A percentile compares a stretch with the other conserved stretches of the same genome.
Evolutionary conservation across 148 eudicot genomes (phyloP).

Genomic region (Gaultheria prostrata): DNA sequence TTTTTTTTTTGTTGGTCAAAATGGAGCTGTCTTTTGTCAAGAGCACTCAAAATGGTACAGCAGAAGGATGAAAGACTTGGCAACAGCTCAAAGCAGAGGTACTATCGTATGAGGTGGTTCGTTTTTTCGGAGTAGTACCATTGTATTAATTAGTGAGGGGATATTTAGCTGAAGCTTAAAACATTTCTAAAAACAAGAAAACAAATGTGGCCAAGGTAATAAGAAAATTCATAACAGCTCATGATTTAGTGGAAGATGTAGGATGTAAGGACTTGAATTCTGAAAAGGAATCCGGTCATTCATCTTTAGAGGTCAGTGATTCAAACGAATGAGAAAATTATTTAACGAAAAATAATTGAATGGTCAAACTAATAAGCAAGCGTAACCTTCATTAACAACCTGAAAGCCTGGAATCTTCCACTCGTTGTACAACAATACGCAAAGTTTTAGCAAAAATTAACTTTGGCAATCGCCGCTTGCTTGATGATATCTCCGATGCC

Average conservation of each 20-base stretch:
- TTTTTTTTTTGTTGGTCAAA: not conserved
- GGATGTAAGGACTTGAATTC: not conserved
- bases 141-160: not conserved
- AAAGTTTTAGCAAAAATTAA: constrained; percentile 77
- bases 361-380: not conserved
- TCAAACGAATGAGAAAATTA: not conserved
- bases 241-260: not conserved
- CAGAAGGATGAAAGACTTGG: not conserved
- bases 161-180: not conserved
- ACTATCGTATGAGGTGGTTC: not conserved
- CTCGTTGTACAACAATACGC: constrained; percentile 69
- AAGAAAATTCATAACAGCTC: not conserved
- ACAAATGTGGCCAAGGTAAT: not conserved
- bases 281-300: not conserved
- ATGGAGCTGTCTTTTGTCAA: not conserved
- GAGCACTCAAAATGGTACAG: not conserved
- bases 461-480: constrained; percentile 79
- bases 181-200: not conserved
- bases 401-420: constrained; percentile 54
- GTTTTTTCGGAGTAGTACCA: not conserved
- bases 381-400: constrained; percentile 32
- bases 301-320: not conserved
- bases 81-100: constrained; percentile 2
- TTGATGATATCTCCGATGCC: constrained; percentile 60
- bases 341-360: not conserved